Conservation (phyloP, 306 rosid species). For the Castanospermum australe region DNA sequence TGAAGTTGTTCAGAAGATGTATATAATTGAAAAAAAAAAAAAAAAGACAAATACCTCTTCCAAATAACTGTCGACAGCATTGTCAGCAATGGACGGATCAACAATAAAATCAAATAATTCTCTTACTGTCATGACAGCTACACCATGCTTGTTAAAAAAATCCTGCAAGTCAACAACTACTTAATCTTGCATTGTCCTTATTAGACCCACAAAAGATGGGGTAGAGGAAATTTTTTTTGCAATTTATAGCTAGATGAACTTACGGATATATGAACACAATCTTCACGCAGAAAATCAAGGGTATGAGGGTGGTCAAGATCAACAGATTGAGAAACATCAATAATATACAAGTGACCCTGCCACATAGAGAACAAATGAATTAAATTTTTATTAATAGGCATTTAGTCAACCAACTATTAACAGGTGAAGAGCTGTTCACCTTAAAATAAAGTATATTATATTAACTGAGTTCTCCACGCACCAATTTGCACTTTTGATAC, state of each 20-base stretch:
- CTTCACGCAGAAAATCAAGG: slow-evolving; percentile 80
- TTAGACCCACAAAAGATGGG: neutral
- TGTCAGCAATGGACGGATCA: slow-evolving; percentile 78
- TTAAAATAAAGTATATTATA: slow-evolving; percentile 84
- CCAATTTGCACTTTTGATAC: slow-evolving; percentile 90
- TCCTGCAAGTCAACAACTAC: slow-evolving; percentile 51
- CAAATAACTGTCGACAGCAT: slow-evolving; percentile 70
- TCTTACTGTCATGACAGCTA: slow-evolving; percentile 85
- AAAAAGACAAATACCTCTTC: slow-evolving; percentile 57
- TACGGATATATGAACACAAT: slow-evolving; percentile 79
- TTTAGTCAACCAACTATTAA: slow-evolving; percentile 13
- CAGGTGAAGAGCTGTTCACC: slow-evolving; percentile 35
- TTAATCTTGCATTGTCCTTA: slow-evolving; percentile 4
- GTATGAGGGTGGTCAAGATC: slow-evolving; percentile 91
- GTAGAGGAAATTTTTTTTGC: neutral
- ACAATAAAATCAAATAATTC: slow-evolving; percentile 91
- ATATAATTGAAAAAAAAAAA: neutral
- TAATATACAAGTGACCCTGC: slow-evolving; percentile 88
- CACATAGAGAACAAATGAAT: slow-evolving; percentile 16
- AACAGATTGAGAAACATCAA: slow-evolving; percentile 95
- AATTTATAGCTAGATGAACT: slow-evolving; percentile 19
- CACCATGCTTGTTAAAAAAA: slow-evolving; percentile 80
- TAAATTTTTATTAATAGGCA: neutral
- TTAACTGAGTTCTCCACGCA: slow-evolving; percentile 94
- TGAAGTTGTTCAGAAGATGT: slow-evolving; percentile 16